Percentiles rank a stretch among this genome's conserved stretches.
Conservation (phyloP, 345 rosid species). For the Carallia pectinifolia region DNA sequence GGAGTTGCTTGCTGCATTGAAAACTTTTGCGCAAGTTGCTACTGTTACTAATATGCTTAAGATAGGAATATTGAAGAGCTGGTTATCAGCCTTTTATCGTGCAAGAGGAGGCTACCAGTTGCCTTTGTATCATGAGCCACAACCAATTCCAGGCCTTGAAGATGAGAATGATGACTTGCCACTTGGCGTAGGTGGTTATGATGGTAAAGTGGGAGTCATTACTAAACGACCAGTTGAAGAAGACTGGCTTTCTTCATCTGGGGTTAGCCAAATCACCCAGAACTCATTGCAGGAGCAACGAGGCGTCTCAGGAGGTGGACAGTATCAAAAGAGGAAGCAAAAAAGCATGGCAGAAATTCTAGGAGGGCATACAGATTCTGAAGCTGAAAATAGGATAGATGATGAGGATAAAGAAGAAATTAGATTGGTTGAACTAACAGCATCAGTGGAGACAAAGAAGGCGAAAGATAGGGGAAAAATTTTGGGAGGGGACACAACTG, state of each 20-base stretch:
- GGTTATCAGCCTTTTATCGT: constrained; percentile 67
- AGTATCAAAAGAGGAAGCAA: constrained; percentile 49
- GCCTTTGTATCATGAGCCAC: constrained; percentile 47
- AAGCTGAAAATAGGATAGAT: neutral
- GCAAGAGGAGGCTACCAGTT: constrained; percentile 48
- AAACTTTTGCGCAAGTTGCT: constrained; percentile 39
- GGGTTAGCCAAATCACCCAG: constrained; percentile 19
- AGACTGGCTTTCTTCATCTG: constrained; percentile 34
- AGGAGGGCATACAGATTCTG: neutral
- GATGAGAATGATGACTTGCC: constrained; percentile 38
- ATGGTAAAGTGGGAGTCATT: constrained; percentile 28
- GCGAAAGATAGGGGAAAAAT: constrained; percentile 26
- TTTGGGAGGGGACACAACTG: constrained; percentile 17
- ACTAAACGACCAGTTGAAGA: constrained; percentile 44
- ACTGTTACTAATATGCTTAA: constrained; percentile 41
- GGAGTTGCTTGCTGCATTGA: constrained; percentile 49
- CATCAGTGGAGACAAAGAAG: constrained; percentile 26
- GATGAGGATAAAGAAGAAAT: neutral
- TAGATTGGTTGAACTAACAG: neutral
- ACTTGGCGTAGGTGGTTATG: constrained; percentile 25
- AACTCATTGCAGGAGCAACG: too few species aligned
- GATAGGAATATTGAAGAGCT: constrained; percentile 50
- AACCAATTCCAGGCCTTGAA: constrained; percentile 66
- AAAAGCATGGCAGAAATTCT: too few species aligned
- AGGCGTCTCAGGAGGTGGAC: too few species aligned